phyloP scores from a whole-genome alignment of 495 filamentous ascomycete genomes.

The Penicillium pulvis region DNA sequence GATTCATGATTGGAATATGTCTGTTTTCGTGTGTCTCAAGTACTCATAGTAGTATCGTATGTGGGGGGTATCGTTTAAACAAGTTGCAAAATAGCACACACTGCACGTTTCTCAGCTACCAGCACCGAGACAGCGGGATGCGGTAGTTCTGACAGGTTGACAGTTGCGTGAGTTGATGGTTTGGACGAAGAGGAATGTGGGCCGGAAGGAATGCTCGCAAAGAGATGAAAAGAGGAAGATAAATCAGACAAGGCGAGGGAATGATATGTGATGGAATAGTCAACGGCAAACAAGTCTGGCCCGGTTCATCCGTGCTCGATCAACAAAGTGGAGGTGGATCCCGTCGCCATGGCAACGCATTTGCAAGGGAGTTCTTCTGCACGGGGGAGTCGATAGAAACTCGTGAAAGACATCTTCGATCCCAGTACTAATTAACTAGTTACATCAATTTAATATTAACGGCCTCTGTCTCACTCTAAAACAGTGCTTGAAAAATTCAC shows the following conservation, averaged over 20 bases:
- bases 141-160: constrained; percentile 10
- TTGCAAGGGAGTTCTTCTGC: not conserved
- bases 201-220: constrained; percentile 1
- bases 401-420: too few relatives aligned
- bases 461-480: not conserved
- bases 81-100: not conserved
- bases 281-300: constrained; percentile 3
- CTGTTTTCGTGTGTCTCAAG: constrained; percentile 18
- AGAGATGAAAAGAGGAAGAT: constrained; percentile 8
- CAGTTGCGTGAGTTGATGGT: constrained; percentile 13
- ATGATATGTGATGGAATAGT: constrained; percentile 6
- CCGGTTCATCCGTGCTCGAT: constrained; percentile 22
- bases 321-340: constrained; percentile 32
- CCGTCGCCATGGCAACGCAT: constrained; percentile 34
- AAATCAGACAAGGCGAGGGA: constrained; percentile 6
- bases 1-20: constrained; percentile 36
- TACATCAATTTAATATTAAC: too few relatives aligned
- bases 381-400: not conserved
- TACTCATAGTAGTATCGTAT: constrained; percentile 28
- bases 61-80: not conserved
- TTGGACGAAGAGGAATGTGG: constrained; percentile 14
- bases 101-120: constrained; percentile 1
- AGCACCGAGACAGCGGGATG: constrained; percentile 9
- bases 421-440: too few relatives aligned
- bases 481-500: not conserved